Conservation (phyloP, 768 basidiomycete genomes). For the Termitomyces sp. region DNA sequence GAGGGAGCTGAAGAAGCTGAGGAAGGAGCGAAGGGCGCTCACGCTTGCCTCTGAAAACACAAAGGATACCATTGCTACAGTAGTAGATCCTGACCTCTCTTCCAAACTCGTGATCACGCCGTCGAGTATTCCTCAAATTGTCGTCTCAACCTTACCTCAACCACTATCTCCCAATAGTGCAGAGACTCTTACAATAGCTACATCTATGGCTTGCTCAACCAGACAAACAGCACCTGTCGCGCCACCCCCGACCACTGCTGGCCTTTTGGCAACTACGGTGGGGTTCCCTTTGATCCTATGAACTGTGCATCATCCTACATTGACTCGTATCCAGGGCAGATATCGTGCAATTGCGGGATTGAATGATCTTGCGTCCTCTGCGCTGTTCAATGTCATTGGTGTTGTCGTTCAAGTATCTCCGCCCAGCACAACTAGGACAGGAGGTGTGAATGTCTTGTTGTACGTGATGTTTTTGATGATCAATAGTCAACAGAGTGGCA, state of each 20-base stretch:
- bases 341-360: conserved; percentile 12
- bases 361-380: not conserved
- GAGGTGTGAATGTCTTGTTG: conserved; percentile 19
- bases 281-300: not conserved
- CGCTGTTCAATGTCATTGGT: conserved; percentile 17
- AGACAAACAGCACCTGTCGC: not conserved
- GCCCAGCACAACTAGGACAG: conserved; percentile 12
- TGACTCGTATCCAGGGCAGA: conserved; percentile 7
- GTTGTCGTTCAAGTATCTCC: conserved; percentile 15
- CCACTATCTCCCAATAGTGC: not conserved
- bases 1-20: conserved; percentile 1
- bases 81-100: not conserved
- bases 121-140: too few species aligned
- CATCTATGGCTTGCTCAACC: not conserved
- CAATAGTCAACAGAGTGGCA: conserved; percentile 34
- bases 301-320: not conserved
- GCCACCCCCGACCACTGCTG: not conserved
- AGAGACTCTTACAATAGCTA: not conserved
- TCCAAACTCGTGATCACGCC: not conserved
- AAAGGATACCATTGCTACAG: not conserved
- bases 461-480: not conserved
- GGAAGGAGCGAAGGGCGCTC: not conserved
- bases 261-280: not conserved
- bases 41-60: not conserved
- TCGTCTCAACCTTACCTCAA: not conserved